Evolutionary conservation across 345 rosid species (phyloP).

Genomic region (Ceriops zippeliana): DNA sequence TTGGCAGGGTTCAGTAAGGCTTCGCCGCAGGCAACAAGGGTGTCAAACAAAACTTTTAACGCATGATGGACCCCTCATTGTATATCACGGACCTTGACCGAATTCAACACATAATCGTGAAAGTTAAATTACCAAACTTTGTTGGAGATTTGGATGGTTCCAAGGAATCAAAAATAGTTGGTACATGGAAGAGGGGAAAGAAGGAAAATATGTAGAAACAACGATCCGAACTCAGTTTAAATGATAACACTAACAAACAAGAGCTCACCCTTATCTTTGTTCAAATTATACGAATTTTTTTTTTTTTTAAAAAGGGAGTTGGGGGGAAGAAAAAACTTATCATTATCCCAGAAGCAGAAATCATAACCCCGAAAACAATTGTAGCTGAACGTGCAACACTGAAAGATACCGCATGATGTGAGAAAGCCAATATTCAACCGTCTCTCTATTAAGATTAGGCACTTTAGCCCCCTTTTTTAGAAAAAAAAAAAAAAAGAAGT

Average conservation of each 20-base stretch:
- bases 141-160: neutral
- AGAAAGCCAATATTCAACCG: no score
- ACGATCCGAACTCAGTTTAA: constrained; percentile 20
- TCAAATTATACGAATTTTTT: no score
- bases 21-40: no score
- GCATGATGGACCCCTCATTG: no score
- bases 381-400: constrained; percentile 27
- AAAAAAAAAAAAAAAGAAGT: no score
- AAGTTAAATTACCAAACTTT: neutral
- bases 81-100: neutral
- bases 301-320: no score
- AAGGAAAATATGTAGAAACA: neutral
- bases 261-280: neutral
- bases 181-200: neutral
- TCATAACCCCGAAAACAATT: constrained; percentile 35
- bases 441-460: no score
- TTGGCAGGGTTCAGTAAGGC: no score
- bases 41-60: no score
- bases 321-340: neutral
- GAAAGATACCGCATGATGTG: neutral
- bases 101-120: neutral
- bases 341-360: neutral
- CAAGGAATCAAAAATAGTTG: neutral
- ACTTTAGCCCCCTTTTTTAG: no score
- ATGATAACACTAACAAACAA: constrained; percentile 12